Evolutionary conservation across 768 basidiomycete species (phyloP).

Genomic region (Agaricus subrufescens): DNA sequence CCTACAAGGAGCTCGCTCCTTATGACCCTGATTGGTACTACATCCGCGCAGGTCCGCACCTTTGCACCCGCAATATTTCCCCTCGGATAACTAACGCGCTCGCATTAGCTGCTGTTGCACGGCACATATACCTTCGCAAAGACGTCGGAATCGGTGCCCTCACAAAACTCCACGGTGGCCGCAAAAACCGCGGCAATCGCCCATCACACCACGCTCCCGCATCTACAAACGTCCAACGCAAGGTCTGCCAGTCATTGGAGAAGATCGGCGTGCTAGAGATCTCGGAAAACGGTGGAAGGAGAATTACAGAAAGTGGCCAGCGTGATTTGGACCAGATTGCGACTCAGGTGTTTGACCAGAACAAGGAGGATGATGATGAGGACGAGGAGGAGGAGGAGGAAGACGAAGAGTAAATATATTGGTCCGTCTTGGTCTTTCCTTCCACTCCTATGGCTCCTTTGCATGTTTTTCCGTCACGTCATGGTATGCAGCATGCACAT

Average conservation of each 20-base stretch:
- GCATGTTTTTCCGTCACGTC: constrained; percentile 33
- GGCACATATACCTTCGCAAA: constrained; percentile 99
- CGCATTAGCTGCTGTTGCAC: constrained; percentile 81
- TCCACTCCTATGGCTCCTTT: constrained; percentile 25
- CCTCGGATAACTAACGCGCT: constrained; percentile 4
- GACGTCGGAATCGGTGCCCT: constrained; percentile 92
- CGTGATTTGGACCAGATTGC: constrained; percentile 94
- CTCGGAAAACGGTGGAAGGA: constrained; percentile 89
- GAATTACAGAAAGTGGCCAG: constrained; percentile 95
- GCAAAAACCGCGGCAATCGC: constrained; percentile 93
- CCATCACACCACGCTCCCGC: constrained; percentile 90
- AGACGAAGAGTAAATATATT: constrained; percentile 43
- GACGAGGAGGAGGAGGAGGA: constrained; percentile 71
- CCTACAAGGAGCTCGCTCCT: constrained; percentile 96
- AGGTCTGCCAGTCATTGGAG: constrained; percentile 94
- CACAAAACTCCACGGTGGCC: constrained; percentile 94
- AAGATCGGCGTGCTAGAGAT: constrained; percentile 98
- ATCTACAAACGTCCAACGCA: constrained; percentile 88
- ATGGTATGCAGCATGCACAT: constrained; percentile 34
- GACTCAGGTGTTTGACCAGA: constrained; percentile 79
- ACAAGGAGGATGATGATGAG: constrained; percentile 68
- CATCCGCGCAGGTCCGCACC: constrained; percentile 85
- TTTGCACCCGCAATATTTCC: background rate
- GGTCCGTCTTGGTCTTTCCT: constrained; percentile 6
- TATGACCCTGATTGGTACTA: constrained; percentile 99